Conservation (phyloP, 106 monocot species). For the Xerophyta viscosa region DNA sequence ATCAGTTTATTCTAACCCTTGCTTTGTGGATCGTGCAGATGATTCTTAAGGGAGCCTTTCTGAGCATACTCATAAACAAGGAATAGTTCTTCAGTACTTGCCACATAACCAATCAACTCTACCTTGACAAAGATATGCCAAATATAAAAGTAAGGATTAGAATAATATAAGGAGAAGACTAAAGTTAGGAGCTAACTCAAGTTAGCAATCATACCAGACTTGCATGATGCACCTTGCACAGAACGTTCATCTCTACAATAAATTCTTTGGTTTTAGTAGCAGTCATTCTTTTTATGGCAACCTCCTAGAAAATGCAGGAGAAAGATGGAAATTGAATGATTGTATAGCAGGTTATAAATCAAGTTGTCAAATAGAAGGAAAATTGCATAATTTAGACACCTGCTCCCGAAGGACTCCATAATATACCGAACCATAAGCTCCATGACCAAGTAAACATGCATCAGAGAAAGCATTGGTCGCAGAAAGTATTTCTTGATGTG, state of each 20-base stretch:
- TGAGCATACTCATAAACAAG: slow-evolving; percentile 97
- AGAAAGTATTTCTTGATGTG: slow-evolving; percentile 64
- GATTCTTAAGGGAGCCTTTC: slow-evolving; percentile 85
- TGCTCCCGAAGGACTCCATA: slow-evolving; percentile 92
- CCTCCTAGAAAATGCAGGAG: slow-evolving; percentile 48
- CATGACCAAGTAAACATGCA: slow-evolving; percentile 90
- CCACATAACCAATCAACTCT: slow-evolving; percentile 99
- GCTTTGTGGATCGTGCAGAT: slow-evolving; percentile 90
- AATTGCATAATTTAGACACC: slow-evolving; percentile 25
- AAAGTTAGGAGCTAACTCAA: neutral
- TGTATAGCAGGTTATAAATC: neutral
- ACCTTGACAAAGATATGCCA: slow-evolving; percentile 81
- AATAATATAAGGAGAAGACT: neutral
- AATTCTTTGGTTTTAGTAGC: slow-evolving; percentile 96
- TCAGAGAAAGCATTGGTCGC: slow-evolving; percentile 83
- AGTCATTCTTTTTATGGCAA: slow-evolving; percentile 95
- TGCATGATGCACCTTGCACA: slow-evolving; percentile 97
- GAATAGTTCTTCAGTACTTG: slow-evolving; percentile 74
- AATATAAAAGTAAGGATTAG: slow-evolving; percentile 11
- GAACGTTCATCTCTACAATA: slow-evolving; percentile 84
- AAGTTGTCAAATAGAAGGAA: neutral
- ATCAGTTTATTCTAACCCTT: slow-evolving; percentile 45
- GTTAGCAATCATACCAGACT: slow-evolving; percentile 57
- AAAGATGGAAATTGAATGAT: slow-evolving; percentile 5
- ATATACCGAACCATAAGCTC: slow-evolving; percentile 94